These are phyloP conservation scores for Diaporthe citriasiana DNA, from an alignment of 2,329 filamentous ascomycete species.

Conservation along the genomic window DNA sequence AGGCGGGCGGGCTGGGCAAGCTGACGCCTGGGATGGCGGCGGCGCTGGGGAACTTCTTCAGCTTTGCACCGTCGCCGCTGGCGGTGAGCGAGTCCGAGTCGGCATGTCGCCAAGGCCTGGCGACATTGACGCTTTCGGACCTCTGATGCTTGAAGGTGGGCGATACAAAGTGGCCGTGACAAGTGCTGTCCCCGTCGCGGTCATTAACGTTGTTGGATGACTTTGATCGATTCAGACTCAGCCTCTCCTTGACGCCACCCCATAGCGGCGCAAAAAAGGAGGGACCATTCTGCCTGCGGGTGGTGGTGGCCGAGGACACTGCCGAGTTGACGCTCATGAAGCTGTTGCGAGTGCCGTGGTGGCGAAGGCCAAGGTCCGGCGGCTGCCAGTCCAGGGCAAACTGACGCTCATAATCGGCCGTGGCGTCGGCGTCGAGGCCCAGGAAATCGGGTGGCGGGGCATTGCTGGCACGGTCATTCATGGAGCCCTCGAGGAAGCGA, in stretches of 20 bases:
- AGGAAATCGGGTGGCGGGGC: constrained; percentile 79
- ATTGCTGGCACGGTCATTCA: constrained; percentile 84
- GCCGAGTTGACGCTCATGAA: constrained; percentile 32
- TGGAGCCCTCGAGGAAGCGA: constrained; percentile 84
- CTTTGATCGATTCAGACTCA: constrained; percentile 47
- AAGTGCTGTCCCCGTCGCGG: constrained; percentile 22
- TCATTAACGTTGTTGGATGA: constrained; percentile 46
- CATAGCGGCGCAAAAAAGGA: constrained; percentile 51
- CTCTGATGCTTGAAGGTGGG: constrained; percentile 42
- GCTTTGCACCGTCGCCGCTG: constrained; percentile 11
- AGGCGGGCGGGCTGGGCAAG: constrained; percentile 22
- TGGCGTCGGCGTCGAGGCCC: constrained; percentile 54
- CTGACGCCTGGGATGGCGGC: constrained; percentile 13
- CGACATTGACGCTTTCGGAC: constrained; percentile 39
- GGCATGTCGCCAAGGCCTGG: not conserved
- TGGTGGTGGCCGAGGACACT: constrained; percentile 16
- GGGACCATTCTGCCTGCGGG: constrained; percentile 20
- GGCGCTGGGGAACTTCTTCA: constrained; percentile 35
- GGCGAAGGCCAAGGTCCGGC: constrained; percentile 32
- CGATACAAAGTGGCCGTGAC: constrained; percentile 30
- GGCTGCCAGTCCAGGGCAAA: constrained; percentile 44
- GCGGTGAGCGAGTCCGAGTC: not conserved
- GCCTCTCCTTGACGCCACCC: constrained; percentile 51
- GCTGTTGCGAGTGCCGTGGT: constrained; percentile 28
- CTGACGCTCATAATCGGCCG: constrained; percentile 46